phyloP scores from a whole-genome alignment of 2,329 filamentous ascomycete genomes.

The Pseudogymnoascus sp. region DNA sequence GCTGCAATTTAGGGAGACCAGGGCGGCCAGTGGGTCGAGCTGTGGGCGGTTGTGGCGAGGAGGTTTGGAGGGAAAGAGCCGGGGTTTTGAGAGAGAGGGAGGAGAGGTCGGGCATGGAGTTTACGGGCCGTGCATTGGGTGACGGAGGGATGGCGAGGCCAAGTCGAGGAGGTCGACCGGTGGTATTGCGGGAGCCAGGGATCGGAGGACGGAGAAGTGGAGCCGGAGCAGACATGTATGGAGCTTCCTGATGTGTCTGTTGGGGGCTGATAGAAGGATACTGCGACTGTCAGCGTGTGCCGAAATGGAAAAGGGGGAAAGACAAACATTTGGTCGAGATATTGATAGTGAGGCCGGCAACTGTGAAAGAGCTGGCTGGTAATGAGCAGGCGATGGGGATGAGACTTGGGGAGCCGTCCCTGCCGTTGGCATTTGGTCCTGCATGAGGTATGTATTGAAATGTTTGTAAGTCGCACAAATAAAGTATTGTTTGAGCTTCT shows the following conservation, averaged over 20 bases:
- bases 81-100: constrained; percentile 19
- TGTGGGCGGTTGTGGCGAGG: constrained; percentile 33
- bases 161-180: constrained; percentile 40
- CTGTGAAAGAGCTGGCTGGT: neutral
- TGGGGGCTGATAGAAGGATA: constrained; percentile 15
- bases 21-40: constrained; percentile 41
- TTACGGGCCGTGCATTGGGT: constrained; percentile 70
- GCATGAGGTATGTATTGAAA: neutral
- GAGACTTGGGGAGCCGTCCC: neutral
- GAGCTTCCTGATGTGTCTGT: constrained; percentile 9
- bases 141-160: constrained; percentile 88
- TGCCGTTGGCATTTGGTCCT: constrained; percentile 2
- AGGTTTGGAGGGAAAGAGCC: constrained; percentile 27
- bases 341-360: constrained; percentile 1
- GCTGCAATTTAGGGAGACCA: constrained; percentile 69
- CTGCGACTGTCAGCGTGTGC: neutral
- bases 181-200: constrained; percentile 27
- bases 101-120: constrained; percentile 27
- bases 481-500: neutral
- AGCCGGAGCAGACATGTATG: constrained; percentile 29
- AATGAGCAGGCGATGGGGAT: constrained; percentile 3
- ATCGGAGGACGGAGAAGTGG: constrained; percentile 31
- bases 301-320: neutral
- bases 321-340: constrained; percentile 5
- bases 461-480: neutral